Evolutionary conservation across 139 green algal species (phyloP).

Genomic region (Pseudopediastrum boryanum): DNA sequence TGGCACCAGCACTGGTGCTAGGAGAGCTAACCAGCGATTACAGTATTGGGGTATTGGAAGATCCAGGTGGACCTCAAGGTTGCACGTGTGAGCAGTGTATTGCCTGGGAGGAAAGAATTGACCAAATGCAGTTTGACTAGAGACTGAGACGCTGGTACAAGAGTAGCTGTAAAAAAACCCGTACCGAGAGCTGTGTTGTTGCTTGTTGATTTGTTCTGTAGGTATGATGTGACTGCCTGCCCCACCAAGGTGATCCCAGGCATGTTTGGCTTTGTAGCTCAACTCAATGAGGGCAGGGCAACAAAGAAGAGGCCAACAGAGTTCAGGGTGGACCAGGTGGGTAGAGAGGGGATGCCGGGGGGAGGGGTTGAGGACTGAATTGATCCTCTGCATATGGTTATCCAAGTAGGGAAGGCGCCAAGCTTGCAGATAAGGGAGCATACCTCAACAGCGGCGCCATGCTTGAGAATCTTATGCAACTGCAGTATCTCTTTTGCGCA

Average conservation of each 20-base stretch:
- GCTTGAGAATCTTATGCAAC: too few relatives aligned
- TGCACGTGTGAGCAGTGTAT: not conserved
- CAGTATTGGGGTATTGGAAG: not conserved
- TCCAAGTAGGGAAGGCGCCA: too few relatives aligned
- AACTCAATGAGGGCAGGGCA: constrained; percentile 95
- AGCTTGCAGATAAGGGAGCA: too few relatives aligned
- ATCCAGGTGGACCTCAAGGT: not conserved
- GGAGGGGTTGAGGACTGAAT: not conserved
- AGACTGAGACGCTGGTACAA: not conserved
- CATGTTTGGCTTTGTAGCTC: constrained; percentile 81
- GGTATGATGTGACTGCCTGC: constrained; percentile 95
- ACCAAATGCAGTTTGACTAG: not conserved
- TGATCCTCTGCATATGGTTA: too few relatives aligned
- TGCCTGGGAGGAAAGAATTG: too few relatives aligned
- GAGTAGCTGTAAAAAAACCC: not conserved
- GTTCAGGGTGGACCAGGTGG: constrained; percentile 93
- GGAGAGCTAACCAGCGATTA: not conserved
- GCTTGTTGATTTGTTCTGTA: constrained; percentile 42
- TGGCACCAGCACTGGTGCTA: too few relatives aligned
- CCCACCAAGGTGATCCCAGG: constrained; percentile 87
- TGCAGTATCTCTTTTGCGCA: too few relatives aligned
- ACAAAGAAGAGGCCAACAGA: constrained; percentile 97
- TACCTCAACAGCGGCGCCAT: too few relatives aligned
- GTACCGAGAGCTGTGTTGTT: too few relatives aligned
- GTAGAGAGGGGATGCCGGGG: not conserved